Conservation (phyloP, 2,329 filamentous ascomycete species). For the Sphaerulina populicola region DNA sequence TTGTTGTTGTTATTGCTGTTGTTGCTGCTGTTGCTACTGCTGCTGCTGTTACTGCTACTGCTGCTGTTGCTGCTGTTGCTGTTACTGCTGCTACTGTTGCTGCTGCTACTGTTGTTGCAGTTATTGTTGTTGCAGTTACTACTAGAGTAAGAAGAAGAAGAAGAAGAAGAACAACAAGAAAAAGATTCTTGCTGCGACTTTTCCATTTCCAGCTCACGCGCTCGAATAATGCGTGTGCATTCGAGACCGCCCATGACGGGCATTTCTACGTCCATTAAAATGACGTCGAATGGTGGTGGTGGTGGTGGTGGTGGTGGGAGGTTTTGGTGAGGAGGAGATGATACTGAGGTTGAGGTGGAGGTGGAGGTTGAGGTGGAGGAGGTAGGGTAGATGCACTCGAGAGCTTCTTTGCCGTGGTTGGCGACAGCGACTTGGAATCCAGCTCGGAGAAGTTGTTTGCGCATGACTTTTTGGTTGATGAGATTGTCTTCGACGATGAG, state of each 20-base stretch:
- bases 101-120: no score
- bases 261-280: slow-evolving; percentile 30
- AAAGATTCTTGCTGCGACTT: no score
- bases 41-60: no score
- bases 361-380: no score
- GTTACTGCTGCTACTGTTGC: no score
- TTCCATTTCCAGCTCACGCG: slow-evolving; percentile 25
- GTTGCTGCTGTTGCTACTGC: no score
- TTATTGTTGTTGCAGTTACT: no score
- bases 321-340: neutral
- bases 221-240: slow-evolving; percentile 19
- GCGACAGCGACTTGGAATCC: slow-evolving; percentile 23
- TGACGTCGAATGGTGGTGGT: slow-evolving; percentile 14
- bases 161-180: no score
- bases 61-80: no score
- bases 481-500: slow-evolving; percentile 33
- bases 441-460: slow-evolving; percentile 19
- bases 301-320: slow-evolving; percentile 15
- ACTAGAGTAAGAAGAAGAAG: slow-evolving; percentile 49
- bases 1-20: no score
- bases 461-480: slow-evolving; percentile 25
- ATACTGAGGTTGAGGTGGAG: neutral
- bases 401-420: slow-evolving; percentile 24
- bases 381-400: slow-evolving; percentile 16
- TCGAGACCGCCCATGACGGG: slow-evolving; percentile 27